Conservation (phyloP, 805 yeast species). For the Blastobotrys mokoenaii region DNA sequence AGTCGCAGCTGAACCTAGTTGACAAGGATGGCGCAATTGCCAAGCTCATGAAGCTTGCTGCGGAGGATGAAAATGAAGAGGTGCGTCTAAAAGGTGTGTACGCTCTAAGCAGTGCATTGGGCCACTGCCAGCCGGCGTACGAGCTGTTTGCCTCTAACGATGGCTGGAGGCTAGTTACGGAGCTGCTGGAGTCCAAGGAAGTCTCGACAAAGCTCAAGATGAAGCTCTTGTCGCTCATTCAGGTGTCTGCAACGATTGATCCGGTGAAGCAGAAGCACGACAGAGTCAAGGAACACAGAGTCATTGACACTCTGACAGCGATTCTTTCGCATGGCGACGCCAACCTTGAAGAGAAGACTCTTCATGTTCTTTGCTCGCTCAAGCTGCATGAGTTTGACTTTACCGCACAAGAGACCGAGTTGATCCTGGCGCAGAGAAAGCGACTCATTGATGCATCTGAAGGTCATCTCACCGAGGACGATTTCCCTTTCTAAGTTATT, state of each 20-base stretch:
- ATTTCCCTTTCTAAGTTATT: neutral
- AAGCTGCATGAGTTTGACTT: constrained; percentile 13
- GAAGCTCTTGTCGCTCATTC: constrained; percentile 15
- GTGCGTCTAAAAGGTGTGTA: constrained; percentile 60
- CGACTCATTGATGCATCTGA: constrained; percentile 6
- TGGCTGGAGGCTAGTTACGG: constrained; percentile 55
- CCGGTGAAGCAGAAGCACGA: constrained; percentile 14
- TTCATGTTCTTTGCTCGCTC: constrained; percentile 18
- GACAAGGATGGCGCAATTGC: constrained; percentile 24
- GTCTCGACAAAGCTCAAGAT: constrained; percentile 7
- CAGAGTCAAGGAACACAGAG: constrained; percentile 7
- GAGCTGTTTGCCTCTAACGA: constrained; percentile 42
- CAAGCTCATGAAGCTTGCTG: constrained; percentile 23
- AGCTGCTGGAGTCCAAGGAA: constrained; percentile 14
- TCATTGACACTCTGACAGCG: constrained; percentile 10
- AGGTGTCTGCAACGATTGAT: constrained; percentile 16
- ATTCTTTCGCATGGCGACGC: constrained; percentile 22
- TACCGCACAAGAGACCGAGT: constrained; percentile 7
- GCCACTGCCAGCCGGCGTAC: constrained; percentile 57
- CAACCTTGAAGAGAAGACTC: constrained; percentile 22
- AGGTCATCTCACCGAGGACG: neutral
- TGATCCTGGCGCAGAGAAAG: constrained; percentile 3
- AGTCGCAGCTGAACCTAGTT: constrained; percentile 57
- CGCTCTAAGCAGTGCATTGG: constrained; percentile 64
- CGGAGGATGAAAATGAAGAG: constrained; percentile 20